These are phyloP conservation scores for Ustilago xerochloae DNA, from an alignment of 1,284 basidiomycete genomes.

Conservation along the genomic window DNA sequence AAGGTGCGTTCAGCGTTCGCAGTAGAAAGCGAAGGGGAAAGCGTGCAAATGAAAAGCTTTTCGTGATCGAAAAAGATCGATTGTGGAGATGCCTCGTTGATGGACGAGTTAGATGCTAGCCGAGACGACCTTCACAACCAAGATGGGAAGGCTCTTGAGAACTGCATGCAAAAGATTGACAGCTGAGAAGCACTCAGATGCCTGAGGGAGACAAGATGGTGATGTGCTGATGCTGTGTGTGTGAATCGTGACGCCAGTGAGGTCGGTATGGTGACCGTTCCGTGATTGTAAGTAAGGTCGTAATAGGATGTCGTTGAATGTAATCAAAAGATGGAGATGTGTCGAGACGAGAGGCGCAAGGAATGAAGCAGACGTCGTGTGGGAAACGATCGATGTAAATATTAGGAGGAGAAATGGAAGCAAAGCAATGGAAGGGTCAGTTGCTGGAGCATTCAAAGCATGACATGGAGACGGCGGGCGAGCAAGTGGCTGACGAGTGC, in stretches of 20 bases:
- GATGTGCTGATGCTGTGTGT: background rate
- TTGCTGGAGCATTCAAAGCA: slow-evolving; percentile 3
- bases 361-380: too few species aligned
- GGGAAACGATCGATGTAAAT: background rate
- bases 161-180: slow-evolving; percentile 8
- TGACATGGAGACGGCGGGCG: too few species aligned
- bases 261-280: too few species aligned
- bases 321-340: background rate
- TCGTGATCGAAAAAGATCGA: slow-evolving; percentile 3
- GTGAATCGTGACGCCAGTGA: background rate
- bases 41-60: background rate
- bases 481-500: background rate
- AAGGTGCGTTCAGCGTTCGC: too few species aligned
- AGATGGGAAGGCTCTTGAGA: background rate
- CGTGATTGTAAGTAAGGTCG: too few species aligned
- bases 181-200: slow-evolving; percentile 25
- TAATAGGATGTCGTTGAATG: background rate
- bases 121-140: slow-evolving; percentile 14
- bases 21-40: background rate
- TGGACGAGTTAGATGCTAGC: slow-evolving; percentile 10
- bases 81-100: slow-evolving; percentile 1
- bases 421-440: background rate
- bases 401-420: background rate
- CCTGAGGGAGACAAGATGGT: background rate
- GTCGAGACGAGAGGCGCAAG: background rate